Base-by-base conservation (phyloP, 1,139 yeast species). In the Dujonia santamariae region DNA sequence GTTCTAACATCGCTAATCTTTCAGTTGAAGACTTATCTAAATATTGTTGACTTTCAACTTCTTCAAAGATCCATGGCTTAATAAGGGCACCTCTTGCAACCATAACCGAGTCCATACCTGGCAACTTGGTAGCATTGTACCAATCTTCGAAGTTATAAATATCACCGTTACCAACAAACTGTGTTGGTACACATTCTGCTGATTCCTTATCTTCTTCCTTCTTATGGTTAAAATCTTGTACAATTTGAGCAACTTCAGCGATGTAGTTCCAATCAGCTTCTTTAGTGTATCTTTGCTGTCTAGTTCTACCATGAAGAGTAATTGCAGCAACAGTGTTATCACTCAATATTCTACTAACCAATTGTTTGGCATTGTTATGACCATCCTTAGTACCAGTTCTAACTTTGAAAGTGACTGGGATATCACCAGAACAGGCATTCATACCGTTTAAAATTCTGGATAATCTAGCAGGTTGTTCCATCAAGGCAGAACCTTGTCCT, bases 1-100 rank as follows among this genome's bases (percentile, higher is more conserved):
- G 72, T 43, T 69, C 68, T 48, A 90, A 61, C 36, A 83, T 77
- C 21, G 81, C 95, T 39, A 92, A 72, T 58, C 99, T 77, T 60
- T 92, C 97, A 25, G 80, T 67, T n/a, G 96, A 81, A 3, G 87
- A 70, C 61, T 92, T 94, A 59, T 92, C 99, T 44, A 92, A 61
- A 54, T 88, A 83, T 58, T 92, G 97, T 50, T 80, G 79, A 7
- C 94, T 72, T 38, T 90, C 94, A 35, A 94, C 78, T 61, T 92
- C 99, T 63, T 94, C 97, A 51, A 92, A 92, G 32, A 92, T 86
- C 99, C 99, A 92, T 31, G 99, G 99, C 61, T 94, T 92, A 56
- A 94, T 90, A 46, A 92, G 75, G 1, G 97, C 97, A 36, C 97
- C 98, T 50, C 99, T 76, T 2, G 98, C 98, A 37, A 94, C 90